Conservation (phyloP, 495 filamentous ascomycete species). For the Tuber aestivum region DNA sequence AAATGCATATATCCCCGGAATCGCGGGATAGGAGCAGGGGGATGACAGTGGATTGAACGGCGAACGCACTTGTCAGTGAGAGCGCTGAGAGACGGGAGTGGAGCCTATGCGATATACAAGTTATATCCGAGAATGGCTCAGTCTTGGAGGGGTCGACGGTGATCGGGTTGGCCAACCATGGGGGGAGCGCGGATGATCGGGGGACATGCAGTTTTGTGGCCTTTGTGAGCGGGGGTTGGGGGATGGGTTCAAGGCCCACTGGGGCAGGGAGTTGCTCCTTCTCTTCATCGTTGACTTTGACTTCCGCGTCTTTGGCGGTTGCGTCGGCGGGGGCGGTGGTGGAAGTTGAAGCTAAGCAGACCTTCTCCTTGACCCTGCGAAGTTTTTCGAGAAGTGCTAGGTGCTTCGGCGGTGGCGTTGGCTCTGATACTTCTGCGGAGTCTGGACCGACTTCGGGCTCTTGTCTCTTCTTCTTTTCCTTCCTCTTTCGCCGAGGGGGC, state of each 20-base stretch:
- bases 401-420: conserved; percentile 27
- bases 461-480: conserved; percentile 30
- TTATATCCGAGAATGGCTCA: conserved; percentile 58
- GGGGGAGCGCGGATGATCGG: conserved; percentile 51
- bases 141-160: conserved; percentile 55
- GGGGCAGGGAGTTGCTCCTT: background rate
- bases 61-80: conserved; percentile 69
- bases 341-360: background rate
- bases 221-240: conserved; percentile 30
- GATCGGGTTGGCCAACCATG: conserved; percentile 71
- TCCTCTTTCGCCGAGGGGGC: conserved; percentile 25
- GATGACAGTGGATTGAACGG: conserved; percentile 75
- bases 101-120: conserved; percentile 51
- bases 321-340: conserved; percentile 4
- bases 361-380: conserved; percentile 23
- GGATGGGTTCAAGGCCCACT: conserved; percentile 36
- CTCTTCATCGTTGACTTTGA: background rate
- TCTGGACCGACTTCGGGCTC: conserved; percentile 29
- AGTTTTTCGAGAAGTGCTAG: conserved; percentile 40
- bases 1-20: conserved; percentile 72
- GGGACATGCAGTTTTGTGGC: conserved; percentile 12
- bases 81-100: conserved; percentile 58
- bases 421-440: background rate
- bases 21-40: conserved; percentile 64
- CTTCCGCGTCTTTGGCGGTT: background rate